Percentiles rank a stretch among this genome's conserved stretches.
Conservation (phyloP, 805 yeast genomes). For the Wickerhamiella bombiphila region DNA sequence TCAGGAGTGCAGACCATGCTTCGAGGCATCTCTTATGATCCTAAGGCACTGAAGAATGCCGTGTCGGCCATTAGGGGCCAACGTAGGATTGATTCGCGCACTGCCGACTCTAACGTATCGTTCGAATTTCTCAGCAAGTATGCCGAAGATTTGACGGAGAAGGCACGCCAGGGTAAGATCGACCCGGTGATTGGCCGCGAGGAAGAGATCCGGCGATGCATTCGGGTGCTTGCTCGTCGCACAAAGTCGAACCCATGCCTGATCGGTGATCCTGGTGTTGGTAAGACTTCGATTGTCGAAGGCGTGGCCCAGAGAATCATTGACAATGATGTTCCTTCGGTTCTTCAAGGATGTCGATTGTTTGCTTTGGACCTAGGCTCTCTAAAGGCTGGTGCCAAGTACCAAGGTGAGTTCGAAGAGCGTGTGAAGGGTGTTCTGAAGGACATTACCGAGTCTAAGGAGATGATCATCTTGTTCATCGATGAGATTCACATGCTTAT, state of each 20-base stretch:
- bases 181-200: conserved; percentile 99
- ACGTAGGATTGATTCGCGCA: conserved; percentile 82
- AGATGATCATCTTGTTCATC: conserved; percentile 76
- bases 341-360: conserved; percentile 63
- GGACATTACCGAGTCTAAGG: conserved; percentile 79
- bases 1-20: conserved; percentile 51
- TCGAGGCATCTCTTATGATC: conserved; percentile 49
- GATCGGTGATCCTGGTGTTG: conserved; percentile 99
- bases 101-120: conserved; percentile 78
- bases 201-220: conserved; percentile 91
- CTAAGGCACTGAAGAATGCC: conserved; percentile 62
- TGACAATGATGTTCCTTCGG: conserved; percentile 87
- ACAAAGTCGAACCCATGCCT: conserved; percentile 92
- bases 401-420: conserved; percentile 97
- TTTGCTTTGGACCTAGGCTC: conserved; percentile 92
- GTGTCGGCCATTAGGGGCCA: conserved; percentile 72
- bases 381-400: conserved; percentile 95
- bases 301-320: conserved; percentile 97
- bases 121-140: conserved; percentile 78
- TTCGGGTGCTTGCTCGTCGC: conserved; percentile 90
- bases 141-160: conserved; percentile 85
- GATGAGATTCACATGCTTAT: conserved; percentile 98
- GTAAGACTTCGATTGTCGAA: conserved; percentile 95
- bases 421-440: conserved; percentile 91
- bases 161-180: conserved; percentile 83